phyloP scores from a whole-genome alignment of 495 filamentous ascomycete species.

The Jackrogersella minutella region DNA sequence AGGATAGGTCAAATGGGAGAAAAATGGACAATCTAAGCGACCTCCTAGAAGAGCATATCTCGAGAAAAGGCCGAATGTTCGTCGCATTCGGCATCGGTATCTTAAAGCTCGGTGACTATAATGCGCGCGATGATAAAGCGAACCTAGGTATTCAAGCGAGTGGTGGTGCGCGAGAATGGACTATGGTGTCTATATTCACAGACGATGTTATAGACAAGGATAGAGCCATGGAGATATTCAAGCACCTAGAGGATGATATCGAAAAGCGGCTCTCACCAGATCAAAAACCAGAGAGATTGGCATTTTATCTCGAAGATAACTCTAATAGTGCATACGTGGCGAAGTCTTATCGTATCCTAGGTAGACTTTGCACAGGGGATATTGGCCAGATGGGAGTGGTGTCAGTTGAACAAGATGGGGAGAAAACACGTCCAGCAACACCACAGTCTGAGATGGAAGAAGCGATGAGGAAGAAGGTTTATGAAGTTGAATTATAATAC shows the following conservation, averaged over 20 bases:
- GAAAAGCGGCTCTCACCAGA: constrained; percentile 1
- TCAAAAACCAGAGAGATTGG: constrained; percentile 14
- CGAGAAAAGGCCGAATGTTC: neutral
- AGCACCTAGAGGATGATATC: constrained; percentile 16
- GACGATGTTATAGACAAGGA: neutral
- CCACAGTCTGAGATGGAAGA: neutral
- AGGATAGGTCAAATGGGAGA: neutral
- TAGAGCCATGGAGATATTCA: neutral
- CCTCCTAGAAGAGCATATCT: constrained; percentile 10
- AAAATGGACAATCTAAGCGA: constrained; percentile 8
- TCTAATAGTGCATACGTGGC: constrained; percentile 12
- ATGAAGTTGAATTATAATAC: neutral
- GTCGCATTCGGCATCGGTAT: constrained; percentile 3
- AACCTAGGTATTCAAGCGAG: neutral
- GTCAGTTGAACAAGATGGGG: neutral
- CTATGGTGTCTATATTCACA: constrained; percentile 10
- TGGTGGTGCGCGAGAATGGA: neutral
- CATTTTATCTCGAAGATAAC: constrained; percentile 18
- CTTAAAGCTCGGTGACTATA: neutral
- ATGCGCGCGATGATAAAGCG: neutral
- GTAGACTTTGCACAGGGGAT: constrained; percentile 5
- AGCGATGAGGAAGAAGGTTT: neutral
- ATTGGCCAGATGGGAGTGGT: neutral
- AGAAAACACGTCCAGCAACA: constrained; percentile 8
- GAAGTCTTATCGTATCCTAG: constrained; percentile 9